Evolutionary conservation across 2,329 filamentous ascomycete species (phyloP), one percentile per base, ranked within the genome.

Genomic region (Xylaria arbuscula): DNA sequence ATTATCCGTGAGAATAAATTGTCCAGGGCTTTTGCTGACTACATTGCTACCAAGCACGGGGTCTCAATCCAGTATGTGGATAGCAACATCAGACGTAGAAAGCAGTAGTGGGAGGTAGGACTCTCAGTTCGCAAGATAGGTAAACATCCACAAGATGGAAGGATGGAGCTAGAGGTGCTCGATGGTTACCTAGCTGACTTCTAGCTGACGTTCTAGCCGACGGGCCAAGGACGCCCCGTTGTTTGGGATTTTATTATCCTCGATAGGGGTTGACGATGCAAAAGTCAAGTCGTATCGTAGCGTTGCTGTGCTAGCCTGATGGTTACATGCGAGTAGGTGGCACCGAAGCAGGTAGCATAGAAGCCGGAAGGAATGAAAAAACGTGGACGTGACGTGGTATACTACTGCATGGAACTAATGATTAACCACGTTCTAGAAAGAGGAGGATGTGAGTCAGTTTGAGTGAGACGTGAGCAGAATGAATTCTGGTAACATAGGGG

Each of bases 151-250:
- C 40, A 13, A 45, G 40, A 45, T 45, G 22, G 47, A 67, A 66
- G 64, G 63, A 59, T 17, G 7, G 19, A 59, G 58, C 32, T 53
- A 24, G 55, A 28, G 28, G 11, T 47, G 32, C 42, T 40, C 36
- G 50, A 51, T 34, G 40, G 28, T 45, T 50, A 24, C 58, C 47
- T 42, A 53, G 48, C 48, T 45, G 32, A 54, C 28, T 40, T 64
- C 47, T 42, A 53, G 48, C 48, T 45, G 32, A 54, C 28, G 47
- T 64, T 66, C 57, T 72, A 69, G 48, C 64, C 57, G 53, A 51
- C 56, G 62, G 28, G 53, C 61, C 36, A 57, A 66, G 48, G 54
- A 64, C 70, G 70, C 68, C 28, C 28, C 62, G 64, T 53, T 51
- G 40, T 36, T 22, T 56, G 42, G 10, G 22, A 47, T 28, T 57